These are phyloP conservation scores for Sporothrix pseudoabietina DNA, from an alignment of 2,329 filamentous ascomycete species.

Conservation along the genomic window DNA sequence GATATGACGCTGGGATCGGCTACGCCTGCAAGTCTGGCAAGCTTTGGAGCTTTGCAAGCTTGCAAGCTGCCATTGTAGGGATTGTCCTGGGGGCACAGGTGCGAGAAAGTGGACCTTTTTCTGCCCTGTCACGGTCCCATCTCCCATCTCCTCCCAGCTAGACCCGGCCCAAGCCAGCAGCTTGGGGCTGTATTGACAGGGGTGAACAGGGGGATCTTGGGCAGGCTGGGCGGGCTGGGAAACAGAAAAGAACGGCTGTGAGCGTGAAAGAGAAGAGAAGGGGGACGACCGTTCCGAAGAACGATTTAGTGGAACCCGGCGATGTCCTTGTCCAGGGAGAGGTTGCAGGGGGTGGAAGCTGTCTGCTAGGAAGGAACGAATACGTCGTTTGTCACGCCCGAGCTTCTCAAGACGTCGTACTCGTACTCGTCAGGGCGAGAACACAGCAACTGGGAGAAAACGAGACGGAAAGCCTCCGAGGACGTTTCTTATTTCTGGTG, in stretches of 20 bases:
- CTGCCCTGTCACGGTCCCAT: neutral
- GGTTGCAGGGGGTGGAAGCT: neutral
- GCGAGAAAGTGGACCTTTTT: neutral
- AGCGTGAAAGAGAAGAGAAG: neutral
- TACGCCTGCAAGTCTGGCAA: neutral
- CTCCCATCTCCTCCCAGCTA: neutral
- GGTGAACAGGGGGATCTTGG: neutral
- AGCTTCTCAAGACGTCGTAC: neutral
- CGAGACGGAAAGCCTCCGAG: neutral
- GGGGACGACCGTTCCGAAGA: conserved; percentile 7
- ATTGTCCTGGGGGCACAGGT: neutral
- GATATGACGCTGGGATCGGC: neutral
- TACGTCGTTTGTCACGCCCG: neutral
- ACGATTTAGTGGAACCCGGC: conserved; percentile 11
- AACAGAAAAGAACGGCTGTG: neutral
- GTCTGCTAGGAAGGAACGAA: neutral
- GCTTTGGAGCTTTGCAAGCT: neutral
- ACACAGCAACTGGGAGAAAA: neutral
- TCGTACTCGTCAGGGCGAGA: neutral
- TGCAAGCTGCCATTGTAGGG: neutral
- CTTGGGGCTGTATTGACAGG: neutral
- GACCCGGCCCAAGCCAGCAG: conserved; percentile 5
- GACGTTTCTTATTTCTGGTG: neutral
- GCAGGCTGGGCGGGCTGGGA: neutral
- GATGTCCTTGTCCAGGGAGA: conserved; percentile 8